Conservation (phyloP, 441 rosid genomes). For the Jatropha podagrica region DNA sequence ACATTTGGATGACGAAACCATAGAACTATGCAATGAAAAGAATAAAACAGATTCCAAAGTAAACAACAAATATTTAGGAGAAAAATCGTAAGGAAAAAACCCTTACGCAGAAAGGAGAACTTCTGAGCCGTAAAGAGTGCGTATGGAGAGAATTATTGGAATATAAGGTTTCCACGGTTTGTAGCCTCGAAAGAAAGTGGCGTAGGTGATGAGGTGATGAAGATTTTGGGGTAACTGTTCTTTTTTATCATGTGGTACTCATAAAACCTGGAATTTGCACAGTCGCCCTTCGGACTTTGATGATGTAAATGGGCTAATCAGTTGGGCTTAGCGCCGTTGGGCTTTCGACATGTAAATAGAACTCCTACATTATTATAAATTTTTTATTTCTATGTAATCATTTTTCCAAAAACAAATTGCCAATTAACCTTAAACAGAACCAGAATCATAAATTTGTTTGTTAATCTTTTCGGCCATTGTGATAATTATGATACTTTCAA, state of each 20-base stretch:
- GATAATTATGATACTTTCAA: too few species aligned
- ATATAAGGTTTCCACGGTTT: conserved; percentile 13
- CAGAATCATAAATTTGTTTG: too few species aligned
- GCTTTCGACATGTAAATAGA: too few species aligned
- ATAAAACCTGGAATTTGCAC: not conserved
- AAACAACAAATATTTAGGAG: not conserved
- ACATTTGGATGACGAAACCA: not conserved
- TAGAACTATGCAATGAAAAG: not conserved
- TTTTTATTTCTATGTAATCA: too few species aligned
- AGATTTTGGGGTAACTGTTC: not conserved
- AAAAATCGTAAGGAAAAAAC: not conserved
- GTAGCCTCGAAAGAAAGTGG: not conserved
- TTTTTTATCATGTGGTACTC: conserved; percentile 3
- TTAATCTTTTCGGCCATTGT: too few species aligned
- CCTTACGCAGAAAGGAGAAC: not conserved
- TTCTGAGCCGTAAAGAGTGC: not conserved
- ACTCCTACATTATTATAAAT: too few species aligned
- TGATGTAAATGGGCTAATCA: not conserved
- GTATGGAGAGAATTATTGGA: not conserved
- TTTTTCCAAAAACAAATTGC: too few species aligned
- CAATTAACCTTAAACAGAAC: too few species aligned
- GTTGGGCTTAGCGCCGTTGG: not conserved
- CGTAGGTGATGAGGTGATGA: not conserved
- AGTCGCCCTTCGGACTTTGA: not conserved
- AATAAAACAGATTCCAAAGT: not conserved